Percentiles rank a stretch among this genome's conserved stretches.
These are phyloP conservation scores for Sporisorium scitamineum DNA, from an alignment of 1,284 basidiomycete genomes.

Conservation along the genomic window DNA sequence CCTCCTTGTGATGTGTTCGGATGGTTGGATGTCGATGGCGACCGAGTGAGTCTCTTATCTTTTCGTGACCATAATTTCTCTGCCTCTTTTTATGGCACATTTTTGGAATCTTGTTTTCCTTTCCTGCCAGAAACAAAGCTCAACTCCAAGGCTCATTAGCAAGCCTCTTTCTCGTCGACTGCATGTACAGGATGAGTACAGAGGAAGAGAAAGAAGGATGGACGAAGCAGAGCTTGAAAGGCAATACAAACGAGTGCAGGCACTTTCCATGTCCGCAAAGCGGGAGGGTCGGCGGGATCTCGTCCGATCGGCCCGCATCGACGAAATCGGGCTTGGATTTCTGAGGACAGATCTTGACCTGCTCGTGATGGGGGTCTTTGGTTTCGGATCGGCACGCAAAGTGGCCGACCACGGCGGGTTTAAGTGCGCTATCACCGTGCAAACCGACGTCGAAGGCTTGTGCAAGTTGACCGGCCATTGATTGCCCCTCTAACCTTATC, in stretches of 20 bases:
- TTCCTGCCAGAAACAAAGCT: too few relatives aligned
- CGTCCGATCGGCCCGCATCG: not conserved
- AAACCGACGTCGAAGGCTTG: too few relatives aligned
- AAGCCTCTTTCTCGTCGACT: not conserved
- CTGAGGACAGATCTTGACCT: not conserved
- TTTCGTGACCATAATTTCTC: not conserved
- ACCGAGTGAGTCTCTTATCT: not conserved
- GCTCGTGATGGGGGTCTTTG: not conserved
- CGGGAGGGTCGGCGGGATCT: not conserved
- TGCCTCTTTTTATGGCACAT: not conserved
- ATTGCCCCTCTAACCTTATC: too few relatives aligned
- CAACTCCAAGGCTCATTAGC: not conserved
- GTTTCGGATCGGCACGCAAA: not conserved
- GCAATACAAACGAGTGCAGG: not conserved
- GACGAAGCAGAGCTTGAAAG: too few relatives aligned
- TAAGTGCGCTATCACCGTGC: too few relatives aligned
- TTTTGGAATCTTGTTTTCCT: too few relatives aligned
- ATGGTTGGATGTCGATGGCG: not conserved
- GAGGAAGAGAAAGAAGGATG: not conserved
- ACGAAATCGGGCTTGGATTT: not conserved
- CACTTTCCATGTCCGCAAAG: not conserved
- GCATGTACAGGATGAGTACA: not conserved
- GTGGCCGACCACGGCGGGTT: not conserved
- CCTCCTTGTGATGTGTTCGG: not conserved
- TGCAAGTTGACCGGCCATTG: too few relatives aligned